A percentile compares a stretch with the other conserved stretches of the same genome.
Conservation (phyloP, 2,329 filamentous ascomycete species). For the Colletotrichum tanaceti region DNA sequence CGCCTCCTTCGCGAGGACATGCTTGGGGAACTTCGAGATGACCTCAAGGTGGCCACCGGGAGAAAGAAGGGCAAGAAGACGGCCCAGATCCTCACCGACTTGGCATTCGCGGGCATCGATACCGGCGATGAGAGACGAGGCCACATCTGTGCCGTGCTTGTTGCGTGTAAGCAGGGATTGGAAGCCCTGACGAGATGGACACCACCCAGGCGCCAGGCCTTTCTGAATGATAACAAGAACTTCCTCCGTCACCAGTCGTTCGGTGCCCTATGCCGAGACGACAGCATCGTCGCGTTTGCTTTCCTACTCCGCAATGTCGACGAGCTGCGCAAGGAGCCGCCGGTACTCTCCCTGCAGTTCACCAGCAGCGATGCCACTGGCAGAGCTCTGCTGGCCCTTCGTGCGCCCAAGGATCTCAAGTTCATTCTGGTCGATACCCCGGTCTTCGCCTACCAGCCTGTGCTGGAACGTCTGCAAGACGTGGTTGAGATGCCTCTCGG, state of each 20-base stretch:
- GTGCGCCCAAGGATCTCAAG: conserved; percentile 46
- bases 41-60: conserved; percentile 63
- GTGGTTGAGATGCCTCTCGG: conserved; percentile 67
- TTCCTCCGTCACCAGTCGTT: conserved; percentile 71
- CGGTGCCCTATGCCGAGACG: conserved; percentile 66
- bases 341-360: conserved; percentile 65
- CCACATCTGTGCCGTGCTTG: conserved; percentile 52
- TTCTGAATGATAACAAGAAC: conserved; percentile 58
- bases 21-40: conserved; percentile 72
- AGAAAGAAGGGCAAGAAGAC: conserved; percentile 59
- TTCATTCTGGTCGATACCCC: conserved; percentile 73
- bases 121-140: conserved; percentile 47
- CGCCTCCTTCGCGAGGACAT: conserved; percentile 78
- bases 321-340: conserved; percentile 55
- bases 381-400: conserved; percentile 60
- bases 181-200: conserved; percentile 52
- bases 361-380: conserved; percentile 57
- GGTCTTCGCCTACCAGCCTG: conserved; percentile 76
- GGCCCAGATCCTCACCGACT: conserved; percentile 52
- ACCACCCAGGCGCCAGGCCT: conserved; percentile 53
- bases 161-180: conserved; percentile 59
- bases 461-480: conserved; percentile 69
- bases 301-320: conserved; percentile 64
- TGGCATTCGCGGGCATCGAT: conserved; percentile 55
- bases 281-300: conserved; percentile 69